A percentile compares a stretch with the other conserved stretches of the same genome.
phyloP scores from a whole-genome alignment of 208 protist genomes.

The Crithidia acanthocephali region DNA sequence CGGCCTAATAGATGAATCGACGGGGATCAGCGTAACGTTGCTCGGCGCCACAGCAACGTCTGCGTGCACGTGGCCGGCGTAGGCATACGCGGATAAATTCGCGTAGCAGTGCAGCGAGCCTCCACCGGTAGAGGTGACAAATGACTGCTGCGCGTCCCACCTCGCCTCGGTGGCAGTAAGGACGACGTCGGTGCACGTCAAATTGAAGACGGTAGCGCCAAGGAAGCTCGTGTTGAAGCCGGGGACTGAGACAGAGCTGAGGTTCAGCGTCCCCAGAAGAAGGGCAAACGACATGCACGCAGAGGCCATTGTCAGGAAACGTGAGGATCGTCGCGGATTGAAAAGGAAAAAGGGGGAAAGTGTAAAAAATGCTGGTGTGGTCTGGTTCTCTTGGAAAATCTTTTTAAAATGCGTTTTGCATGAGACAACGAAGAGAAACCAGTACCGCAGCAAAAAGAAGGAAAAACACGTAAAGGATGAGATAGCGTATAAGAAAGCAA shows the following conservation, averaged over 20 bases:
- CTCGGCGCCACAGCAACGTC: conserved; percentile 16
- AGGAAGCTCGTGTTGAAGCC: conserved; percentile 35
- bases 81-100: conserved; percentile 23
- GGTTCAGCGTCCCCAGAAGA: conserved; percentile 33
- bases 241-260: conserved; percentile 29
- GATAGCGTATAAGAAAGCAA: too few species aligned
- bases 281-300: conserved; percentile 12
- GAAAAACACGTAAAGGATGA: too few species aligned
- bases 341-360: not conserved
- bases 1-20: too few species aligned
- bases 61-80: conserved; percentile 13
- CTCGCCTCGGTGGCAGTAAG: not conserved
- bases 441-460: too few species aligned
- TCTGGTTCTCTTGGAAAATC: not conserved
- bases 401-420: not conserved
- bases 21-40: conserved; percentile 4
- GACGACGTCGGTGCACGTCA: conserved; percentile 36
- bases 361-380: not conserved
- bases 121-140: conserved; percentile 13
- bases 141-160: conserved; percentile 2
- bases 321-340: not conserved
- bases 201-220: conserved; percentile 36
- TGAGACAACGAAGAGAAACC: too few species aligned
- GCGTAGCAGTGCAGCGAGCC: conserved; percentile 26
- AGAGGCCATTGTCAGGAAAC: not conserved